Evolutionary conservation across 2,329 filamentous ascomycete species (phyloP).

Genomic region (Trichoderma koningiopsis): DNA sequence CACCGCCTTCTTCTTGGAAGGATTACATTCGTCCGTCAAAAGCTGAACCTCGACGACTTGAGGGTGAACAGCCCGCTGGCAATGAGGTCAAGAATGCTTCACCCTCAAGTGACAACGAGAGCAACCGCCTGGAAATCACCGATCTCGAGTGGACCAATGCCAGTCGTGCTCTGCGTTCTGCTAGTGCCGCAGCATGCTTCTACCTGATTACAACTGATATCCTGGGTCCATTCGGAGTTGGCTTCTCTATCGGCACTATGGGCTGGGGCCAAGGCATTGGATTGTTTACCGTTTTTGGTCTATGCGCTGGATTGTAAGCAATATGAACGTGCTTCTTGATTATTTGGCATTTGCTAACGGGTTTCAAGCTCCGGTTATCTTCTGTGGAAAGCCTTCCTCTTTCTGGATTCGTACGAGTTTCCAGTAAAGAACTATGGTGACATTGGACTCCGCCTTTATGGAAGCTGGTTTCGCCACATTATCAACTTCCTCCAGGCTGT

Average conservation of each 20-base stretch:
- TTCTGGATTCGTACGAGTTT: constrained; percentile 42
- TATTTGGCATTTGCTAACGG: not conserved
- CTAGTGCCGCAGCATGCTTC: constrained; percentile 27
- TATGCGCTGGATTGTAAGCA: constrained; percentile 32
- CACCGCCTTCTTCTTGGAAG: not conserved
- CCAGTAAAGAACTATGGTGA: constrained; percentile 52
- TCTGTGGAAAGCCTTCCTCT: constrained; percentile 49
- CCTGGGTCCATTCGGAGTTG: constrained; percentile 26
- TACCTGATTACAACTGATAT: constrained; percentile 28
- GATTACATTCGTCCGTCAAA: constrained; percentile 12
- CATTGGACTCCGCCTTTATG: constrained; percentile 51
- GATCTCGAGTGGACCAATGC: constrained; percentile 51
- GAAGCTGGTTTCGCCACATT: constrained; percentile 46
- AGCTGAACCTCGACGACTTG: constrained; percentile 18
- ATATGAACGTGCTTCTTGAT: not conserved
- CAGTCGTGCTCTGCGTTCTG: constrained; percentile 24
- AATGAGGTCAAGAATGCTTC: not conserved
- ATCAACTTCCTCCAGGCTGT: constrained; percentile 53
- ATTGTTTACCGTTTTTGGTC: constrained; percentile 49
- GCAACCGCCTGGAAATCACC: constrained; percentile 26
- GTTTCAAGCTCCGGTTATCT: constrained; percentile 45
- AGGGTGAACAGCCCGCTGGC: constrained; percentile 7
- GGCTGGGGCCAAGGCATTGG: constrained; percentile 45
- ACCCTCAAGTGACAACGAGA: not conserved
- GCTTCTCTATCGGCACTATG: constrained; percentile 26